Evolutionary conservation across 108 stramenopile species (phyloP), one percentile per base, ranked within the genome.

Genomic region (Mediolabrus comicus): DNA sequence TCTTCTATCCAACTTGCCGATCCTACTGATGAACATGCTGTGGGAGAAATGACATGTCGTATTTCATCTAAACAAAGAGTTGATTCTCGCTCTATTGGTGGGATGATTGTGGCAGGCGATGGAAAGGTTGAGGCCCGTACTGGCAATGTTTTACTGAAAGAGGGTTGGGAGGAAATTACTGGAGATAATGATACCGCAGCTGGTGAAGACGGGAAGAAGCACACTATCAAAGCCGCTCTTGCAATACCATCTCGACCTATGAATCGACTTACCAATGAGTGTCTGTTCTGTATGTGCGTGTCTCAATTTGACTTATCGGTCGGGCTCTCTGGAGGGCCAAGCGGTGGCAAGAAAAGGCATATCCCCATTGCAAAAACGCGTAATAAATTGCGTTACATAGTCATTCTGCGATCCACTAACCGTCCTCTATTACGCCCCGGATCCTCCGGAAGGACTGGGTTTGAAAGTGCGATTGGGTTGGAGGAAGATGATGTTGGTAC

Each of bases 321-420:
- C 7, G 72, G 77, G 25, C 31, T 69, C n/a, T 58, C 62, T 10
- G 75, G 75, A 7, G 75, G 75, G 17, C 75, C 75, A 2, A 64
- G 62, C 43, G 75, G 75, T 10, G 75, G 75, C 1, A 76, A 76
- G 46, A 76, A 76, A 34, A 39, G 75, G 0, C 75, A 76, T 59
- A 76, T 76, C 29, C 75, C 75, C 62, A 76, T 76, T 59, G 75
- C 79, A 59, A 85, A 88, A 43, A 78, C 77, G 16, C 58, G 86
- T 13, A 86, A 90, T 54, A 93, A 93, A 51, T 46, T 87, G 30
- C 69, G 85, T 29, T 93, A 87, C 34, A 81, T 90, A 10, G 62
- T 90, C n/a, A 55, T 90, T 16, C 81, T 88, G 19, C 71, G 92
- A 25, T 85, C 84, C 14, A 90, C 92, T 29, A 93, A 93, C 59